Conservation (phyloP, 495 filamentous ascomycete genomes). For the Chlorociboria aeruginascens region DNA sequence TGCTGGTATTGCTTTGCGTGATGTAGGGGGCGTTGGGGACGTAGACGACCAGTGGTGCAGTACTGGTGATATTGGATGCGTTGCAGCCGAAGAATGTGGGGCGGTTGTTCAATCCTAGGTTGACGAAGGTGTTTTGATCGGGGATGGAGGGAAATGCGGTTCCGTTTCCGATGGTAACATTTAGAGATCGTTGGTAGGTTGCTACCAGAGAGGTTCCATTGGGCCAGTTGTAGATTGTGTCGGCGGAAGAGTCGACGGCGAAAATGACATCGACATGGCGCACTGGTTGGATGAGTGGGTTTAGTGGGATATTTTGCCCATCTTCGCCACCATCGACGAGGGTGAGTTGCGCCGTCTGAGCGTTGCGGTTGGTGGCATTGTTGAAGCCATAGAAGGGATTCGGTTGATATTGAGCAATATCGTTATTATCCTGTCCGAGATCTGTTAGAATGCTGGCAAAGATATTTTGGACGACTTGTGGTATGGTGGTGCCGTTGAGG, state of each 20-base stretch:
- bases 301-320: constrained; percentile 74
- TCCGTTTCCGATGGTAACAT: constrained; percentile 45
- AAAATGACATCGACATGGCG: constrained; percentile 85
- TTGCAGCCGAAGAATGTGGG: constrained; percentile 94
- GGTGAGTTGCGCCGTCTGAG: constrained; percentile 44
- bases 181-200: constrained; percentile 64
- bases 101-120: constrained; percentile 68
- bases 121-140: constrained; percentile 75
- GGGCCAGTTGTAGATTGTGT: constrained; percentile 67
- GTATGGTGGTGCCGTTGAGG: constrained; percentile 40
- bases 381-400: constrained; percentile 79
- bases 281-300: constrained; percentile 70
- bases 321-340: constrained; percentile 86
- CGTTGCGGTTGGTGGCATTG: constrained; percentile 46
- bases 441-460: constrained; percentile 39
- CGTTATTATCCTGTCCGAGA: constrained; percentile 47
- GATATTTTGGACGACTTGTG: constrained; percentile 38
- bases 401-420: constrained; percentile 70
- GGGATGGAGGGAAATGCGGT: constrained; percentile 78
- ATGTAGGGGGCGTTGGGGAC: constrained; percentile 80
- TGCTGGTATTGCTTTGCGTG: constrained; percentile 58
- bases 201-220: constrained; percentile 77
- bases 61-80: constrained; percentile 47
- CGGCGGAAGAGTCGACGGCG: constrained; percentile 76
- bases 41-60: constrained; percentile 68